Percentiles rank a stretch among this genome's conserved stretches.
Conservation (phyloP, 1,139 yeast genomes). For the Nematodospora anomalae region DNA sequence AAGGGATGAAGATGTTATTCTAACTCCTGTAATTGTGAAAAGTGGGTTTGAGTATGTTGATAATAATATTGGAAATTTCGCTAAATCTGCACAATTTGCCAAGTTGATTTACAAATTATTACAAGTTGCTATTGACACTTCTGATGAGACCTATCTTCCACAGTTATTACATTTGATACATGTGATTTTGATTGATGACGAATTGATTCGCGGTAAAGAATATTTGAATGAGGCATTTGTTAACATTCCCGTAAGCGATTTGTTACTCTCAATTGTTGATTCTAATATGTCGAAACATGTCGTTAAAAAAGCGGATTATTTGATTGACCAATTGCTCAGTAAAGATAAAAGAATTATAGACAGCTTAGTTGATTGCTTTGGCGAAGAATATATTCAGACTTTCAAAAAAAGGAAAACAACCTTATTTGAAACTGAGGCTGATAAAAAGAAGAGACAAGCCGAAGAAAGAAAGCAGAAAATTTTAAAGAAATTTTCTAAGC, state of each 20-base stretch:
- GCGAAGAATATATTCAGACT: slow-evolving; percentile 49
- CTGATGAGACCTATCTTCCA: slow-evolving; percentile 55
- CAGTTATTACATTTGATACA: slow-evolving; percentile 67
- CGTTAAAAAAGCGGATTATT: slow-evolving; percentile 53
- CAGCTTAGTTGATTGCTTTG: slow-evolving; percentile 56
- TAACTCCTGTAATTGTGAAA: slow-evolving; percentile 30
- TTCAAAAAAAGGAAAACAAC: slow-evolving; percentile 33
- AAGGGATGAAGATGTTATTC: slow-evolving; percentile 38
- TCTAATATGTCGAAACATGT: slow-evolving; percentile 51
- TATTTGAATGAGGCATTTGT: slow-evolving; percentile 47
- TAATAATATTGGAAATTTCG: slow-evolving; percentile 45
- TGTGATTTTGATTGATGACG: slow-evolving; percentile 61
- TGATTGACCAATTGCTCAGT: slow-evolving; percentile 50
- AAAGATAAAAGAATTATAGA: slow-evolving; percentile 52
- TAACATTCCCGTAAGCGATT: slow-evolving; percentile 55
- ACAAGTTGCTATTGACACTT: slow-evolving; percentile 48
- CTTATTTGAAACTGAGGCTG: slow-evolving; percentile 36
- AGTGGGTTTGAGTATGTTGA: slow-evolving; percentile 43
- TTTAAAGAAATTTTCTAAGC: slow-evolving; percentile 43
- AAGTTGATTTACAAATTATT: slow-evolving; percentile 58
- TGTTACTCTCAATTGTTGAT: slow-evolving; percentile 51
- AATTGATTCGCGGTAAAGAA: slow-evolving; percentile 35
- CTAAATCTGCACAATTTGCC: slow-evolving; percentile 54
- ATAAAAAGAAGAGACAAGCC: slow-evolving; percentile 45
- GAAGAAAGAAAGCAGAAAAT: slow-evolving; percentile 38